Base-by-base conservation (phyloP, 2,329 filamentous ascomycete species). In the Pseudogymnoascus sp. region DNA sequence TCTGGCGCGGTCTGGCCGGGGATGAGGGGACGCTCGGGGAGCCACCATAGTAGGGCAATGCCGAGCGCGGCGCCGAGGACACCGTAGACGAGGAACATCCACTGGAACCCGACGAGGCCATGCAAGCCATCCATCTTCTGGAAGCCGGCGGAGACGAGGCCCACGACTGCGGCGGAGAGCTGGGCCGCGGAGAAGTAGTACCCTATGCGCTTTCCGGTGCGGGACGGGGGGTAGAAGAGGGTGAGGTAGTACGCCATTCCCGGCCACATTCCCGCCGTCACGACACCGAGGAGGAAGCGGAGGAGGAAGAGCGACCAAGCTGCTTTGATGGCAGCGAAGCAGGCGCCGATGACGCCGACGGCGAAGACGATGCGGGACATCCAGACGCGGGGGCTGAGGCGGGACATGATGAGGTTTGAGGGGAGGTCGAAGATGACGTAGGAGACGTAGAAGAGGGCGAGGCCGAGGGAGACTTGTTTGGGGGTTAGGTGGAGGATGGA, bases 191-290 rank as follows among this genome's bases (percentile, higher is more conserved):
- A 96, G 74, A 91, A 96, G 78, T 96, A 96, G 74, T 89, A 85
- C 39, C 92, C 92, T 68, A 96, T 96, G 41, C 92, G 84, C 78
- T 95, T 96, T 13, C 90, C 92, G 1, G 89, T 95, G 11, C 90
- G 84, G 5, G 90, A 90, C 0, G 92, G 92, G 6, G 92, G 92
- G 73, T 96, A 96, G 79, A 96, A 96, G 6, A 96, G 81, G 0
- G 92, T 96, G 57, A 96, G 81, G 73, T 96, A 96, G 75, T 95
- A 95, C 8, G 91, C 86, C 92, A 96, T 96, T 61, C 92, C 92
- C 0, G 92, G 92, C 92, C 92, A 96, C 88, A 96, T 92, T 57
- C 92, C 92, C 1, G 92, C 92, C 73, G 93, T 93, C 23, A 96
- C 92, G 13, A 95, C 83, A 60, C 92, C 92, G 6, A 96, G 84